Evolutionary conservation across 768 basidiomycete species (phyloP), one percentile per base, ranked within the genome.

Genomic region (Chlorophyllum brunneum): DNA sequence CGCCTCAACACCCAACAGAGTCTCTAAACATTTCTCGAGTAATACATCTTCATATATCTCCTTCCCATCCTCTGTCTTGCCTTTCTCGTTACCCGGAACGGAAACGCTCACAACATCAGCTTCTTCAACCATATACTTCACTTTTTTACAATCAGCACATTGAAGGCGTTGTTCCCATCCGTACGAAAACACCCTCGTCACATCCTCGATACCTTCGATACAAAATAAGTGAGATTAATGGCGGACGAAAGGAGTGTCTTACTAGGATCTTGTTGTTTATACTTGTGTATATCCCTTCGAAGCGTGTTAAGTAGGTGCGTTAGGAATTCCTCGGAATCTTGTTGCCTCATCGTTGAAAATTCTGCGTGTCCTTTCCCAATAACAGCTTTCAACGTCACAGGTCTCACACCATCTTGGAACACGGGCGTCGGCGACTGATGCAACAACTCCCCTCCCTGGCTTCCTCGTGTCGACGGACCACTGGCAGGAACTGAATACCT

Each of bases 251-350:
- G 6, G n/a, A 59, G 23, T 34, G 5, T 38, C 58, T 0, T 38
- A 72, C 70, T 68, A 51, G 61, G 49, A 15, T 64, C 60, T 48
- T 68, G 69, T 54, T 69, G 71, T 56, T 64, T 78, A 59, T 62
- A 65, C 58, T 80, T 81, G 56, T 80, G 79, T 31, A 75, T 74
- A 58, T 89, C 78, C 58, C 87, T 74, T 52, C 91, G 75, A 10
- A 99, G 67, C 16, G 81, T 74, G 4, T 82, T 85, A 47, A 98
- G 61, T 1, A 98, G 70, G 67, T 95, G 82, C 30, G 81, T 78
- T 48, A 99, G 77, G 71, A 98, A 98, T 68, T 98, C 95, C 62
- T 95, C 93, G 4, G 94, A 84, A 61, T 99, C 97, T 64, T 98
- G 97, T 67, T 99, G 95, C 47, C 82, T 79, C 95, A 98, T 98